Percentiles rank a stretch among this genome's conserved stretches.
Conservation (phyloP, 2,329 filamentous ascomycete genomes). For the Trichoderma guizhouense region DNA sequence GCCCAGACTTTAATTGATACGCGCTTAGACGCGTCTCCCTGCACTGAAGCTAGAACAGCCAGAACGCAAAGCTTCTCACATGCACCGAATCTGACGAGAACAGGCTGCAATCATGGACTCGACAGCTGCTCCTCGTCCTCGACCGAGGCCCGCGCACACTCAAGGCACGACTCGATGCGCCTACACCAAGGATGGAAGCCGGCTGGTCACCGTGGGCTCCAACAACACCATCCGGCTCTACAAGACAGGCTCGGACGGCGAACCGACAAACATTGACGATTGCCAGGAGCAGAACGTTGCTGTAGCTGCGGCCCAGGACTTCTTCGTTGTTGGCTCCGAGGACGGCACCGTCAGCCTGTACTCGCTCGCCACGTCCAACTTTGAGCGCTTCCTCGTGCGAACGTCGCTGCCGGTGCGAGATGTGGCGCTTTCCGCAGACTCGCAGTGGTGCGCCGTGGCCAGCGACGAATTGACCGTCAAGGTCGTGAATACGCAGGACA, state of each 20-base stretch:
- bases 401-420: slow-evolving; percentile 85
- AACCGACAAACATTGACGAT: slow-evolving; percentile 89
- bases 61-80: no score
- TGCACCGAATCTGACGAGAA: background rate
- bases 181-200: slow-evolving; percentile 85
- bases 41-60: background rate
- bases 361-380: slow-evolving; percentile 68
- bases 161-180: slow-evolving; percentile 81
- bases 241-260: slow-evolving; percentile 84
- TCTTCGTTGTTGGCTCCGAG: slow-evolving; percentile 86
- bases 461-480: slow-evolving; percentile 94
- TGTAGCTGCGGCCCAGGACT: slow-evolving; percentile 71
- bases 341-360: slow-evolving; percentile 96
- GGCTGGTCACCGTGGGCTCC: slow-evolving; percentile 84
- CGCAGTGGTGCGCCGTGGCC: slow-evolving; percentile 88
- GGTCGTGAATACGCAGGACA: slow-evolving; percentile 78
- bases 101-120: slow-evolving; percentile 32
- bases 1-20: slow-evolving; percentile 35
- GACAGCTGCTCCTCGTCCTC: slow-evolving; percentile 43
- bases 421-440: slow-evolving; percentile 75
- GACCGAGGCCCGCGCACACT: slow-evolving; percentile 71
- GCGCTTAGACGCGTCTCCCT: slow-evolving; percentile 40
- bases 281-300: slow-evolving; percentile 81
- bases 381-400: slow-evolving; percentile 79
- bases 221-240: slow-evolving; percentile 94